Evolutionary conservation across 495 filamentous ascomycete genomes (phyloP).

Genomic region (Penicillium dipodomyicola): DNA sequence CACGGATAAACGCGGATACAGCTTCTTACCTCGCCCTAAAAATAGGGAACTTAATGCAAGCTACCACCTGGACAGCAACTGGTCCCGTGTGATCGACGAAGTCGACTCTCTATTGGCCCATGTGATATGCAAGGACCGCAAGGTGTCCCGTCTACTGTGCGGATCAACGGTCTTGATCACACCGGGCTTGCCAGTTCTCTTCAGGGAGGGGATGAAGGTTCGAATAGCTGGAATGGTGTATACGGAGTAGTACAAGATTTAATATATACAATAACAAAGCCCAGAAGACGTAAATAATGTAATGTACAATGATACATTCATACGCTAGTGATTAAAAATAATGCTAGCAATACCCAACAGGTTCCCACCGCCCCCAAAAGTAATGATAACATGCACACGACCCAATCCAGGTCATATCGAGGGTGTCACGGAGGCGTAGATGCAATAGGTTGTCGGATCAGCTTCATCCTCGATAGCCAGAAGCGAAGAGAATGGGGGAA

Average conservation of each 20-base stretch:
- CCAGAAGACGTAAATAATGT: conserved; percentile 20
- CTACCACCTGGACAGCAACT: neutral
- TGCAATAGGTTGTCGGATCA: conserved; percentile 5
- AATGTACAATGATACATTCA: conserved; percentile 35
- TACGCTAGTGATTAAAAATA: conserved; percentile 30
- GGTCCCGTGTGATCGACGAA: conserved; percentile 1
- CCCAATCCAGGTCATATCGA: neutral
- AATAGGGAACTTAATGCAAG: neutral
- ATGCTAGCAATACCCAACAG: conserved; percentile 27
- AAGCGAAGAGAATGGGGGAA: conserved; percentile 11
- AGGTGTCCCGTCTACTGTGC: neutral
- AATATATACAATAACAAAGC: neutral
- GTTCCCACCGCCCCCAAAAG: conserved; percentile 5
- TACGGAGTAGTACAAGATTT: neutral
- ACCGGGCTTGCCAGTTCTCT: neutral
- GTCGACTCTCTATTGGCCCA: neutral
- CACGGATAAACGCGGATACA: conserved; percentile 1
- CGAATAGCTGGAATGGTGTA: neutral
- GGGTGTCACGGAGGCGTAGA: neutral
- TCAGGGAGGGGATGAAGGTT: neutral
- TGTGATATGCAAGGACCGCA: neutral
- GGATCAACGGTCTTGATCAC: neutral
- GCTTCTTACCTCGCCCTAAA: neutral
- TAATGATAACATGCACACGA: conserved; percentile 9
- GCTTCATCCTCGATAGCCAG: conserved; percentile 9